phyloP scores from a whole-genome alignment of 768 basidiomycete species.

The Xerocomellus amylosporus region DNA sequence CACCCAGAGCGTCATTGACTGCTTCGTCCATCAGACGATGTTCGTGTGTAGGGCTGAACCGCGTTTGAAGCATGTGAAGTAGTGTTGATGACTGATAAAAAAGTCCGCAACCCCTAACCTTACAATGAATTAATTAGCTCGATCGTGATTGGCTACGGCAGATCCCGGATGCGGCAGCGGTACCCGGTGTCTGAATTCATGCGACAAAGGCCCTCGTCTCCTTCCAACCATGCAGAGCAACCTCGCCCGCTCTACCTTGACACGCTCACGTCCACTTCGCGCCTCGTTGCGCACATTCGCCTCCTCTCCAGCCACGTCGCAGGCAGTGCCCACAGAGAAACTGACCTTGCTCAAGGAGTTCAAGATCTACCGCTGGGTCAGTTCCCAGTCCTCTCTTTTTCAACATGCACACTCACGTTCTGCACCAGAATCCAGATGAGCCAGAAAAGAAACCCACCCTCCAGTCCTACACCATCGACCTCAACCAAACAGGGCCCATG shows the following conservation, averaged over 20 bases:
- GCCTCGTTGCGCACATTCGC: conserved; percentile 31
- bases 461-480: conserved; percentile 88
- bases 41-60: too few species aligned
- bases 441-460: conserved; percentile 88
- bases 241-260: not conserved
- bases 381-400: not conserved
- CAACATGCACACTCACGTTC: not conserved
- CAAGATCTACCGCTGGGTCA: conserved; percentile 98
- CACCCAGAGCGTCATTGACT: too few species aligned
- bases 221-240: conserved; percentile 14
- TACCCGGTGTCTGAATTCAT: conserved; percentile 14
- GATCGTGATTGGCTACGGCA: conserved; percentile 25
- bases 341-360: conserved; percentile 85
- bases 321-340: conserved; percentile 58
- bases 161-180: conserved; percentile 8
- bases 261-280: conserved; percentile 11
- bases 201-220: conserved; percentile 3
- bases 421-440: conserved; percentile 82
- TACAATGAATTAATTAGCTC: too few species aligned
- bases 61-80: too few species aligned
- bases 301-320: conserved; percentile 23
- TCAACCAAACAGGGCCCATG: conserved; percentile 97
- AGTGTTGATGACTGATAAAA: too few species aligned
- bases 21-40: too few species aligned
- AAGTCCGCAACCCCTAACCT: too few species aligned